Evolutionary conservation across 345 rosid genomes (phyloP), one percentile per base, ranked within the genome.

Genomic region (Populus davidiana): DNA sequence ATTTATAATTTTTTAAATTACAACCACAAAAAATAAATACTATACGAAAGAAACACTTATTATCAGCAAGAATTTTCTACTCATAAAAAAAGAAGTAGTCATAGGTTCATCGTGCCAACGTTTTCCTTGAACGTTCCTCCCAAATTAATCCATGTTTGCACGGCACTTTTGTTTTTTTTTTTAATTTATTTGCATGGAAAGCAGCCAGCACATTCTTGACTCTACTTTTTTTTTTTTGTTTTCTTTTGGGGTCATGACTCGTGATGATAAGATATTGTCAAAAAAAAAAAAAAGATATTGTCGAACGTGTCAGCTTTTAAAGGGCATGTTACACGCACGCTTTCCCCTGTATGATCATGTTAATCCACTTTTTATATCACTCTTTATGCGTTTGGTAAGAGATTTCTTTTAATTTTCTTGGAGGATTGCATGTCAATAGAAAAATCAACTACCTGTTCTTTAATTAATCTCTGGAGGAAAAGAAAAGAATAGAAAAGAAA

Each of bases 151-250:
- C 62, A 54, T 21, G 62, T 0, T 41, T 21, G 2, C 5, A 54
- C 61, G 61, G 25, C 62, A 54, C 62, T 8, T 54, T 27, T 27
- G 1, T 27, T 27, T 27, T 27, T 27, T 27, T 27, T 27, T 27
- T 27, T 27, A 27, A 27, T 1, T 27, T 21, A 7, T 0, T 21
- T 54, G 2, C 18, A 4, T 21, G 0, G 23, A 21, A 54, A 21
- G 62, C 62, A 2, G 13, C 27, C 62, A 54, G 0, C 62, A 54
- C 21, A 2, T 54, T 4, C 62, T 21, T 54, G 62, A 54, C 62
- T 2, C 0, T 2, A 8, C 0, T 8, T 8, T 2, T 17, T 17
- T 5, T 1, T 54, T 21, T 54, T 0, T 6, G 0, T 0, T 17
- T 2, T 17, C 8, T 17, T 17, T 17, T 1, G 27, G 62, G 25